These are phyloP conservation scores for Phytophthora palmivora DNA, from an alignment of 352 stramenopile species.

Conservation along the genomic window DNA sequence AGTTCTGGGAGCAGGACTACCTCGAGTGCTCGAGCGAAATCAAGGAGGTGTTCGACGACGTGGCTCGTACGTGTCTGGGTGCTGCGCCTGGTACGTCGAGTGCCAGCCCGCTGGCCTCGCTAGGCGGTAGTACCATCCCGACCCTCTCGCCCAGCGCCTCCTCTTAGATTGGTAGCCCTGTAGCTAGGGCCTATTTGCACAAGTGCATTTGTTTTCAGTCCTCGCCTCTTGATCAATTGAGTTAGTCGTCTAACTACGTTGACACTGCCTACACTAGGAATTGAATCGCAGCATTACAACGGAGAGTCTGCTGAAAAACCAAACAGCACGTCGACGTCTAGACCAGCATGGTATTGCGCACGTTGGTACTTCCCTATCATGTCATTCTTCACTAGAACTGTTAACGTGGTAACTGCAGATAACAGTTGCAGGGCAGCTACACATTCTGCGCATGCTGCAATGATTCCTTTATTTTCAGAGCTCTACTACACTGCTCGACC, in stretches of 20 bases:
- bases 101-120: slow-evolving; percentile 41
- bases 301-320: too few species aligned
- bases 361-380: too few species aligned
- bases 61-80: slow-evolving; percentile 95
- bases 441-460: neutral
- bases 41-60: slow-evolving; percentile 99
- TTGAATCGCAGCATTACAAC: too few species aligned
- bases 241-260: too few species aligned
- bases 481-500: neutral
- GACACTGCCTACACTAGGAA: too few species aligned
- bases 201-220: slow-evolving; percentile 11
- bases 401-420: too few species aligned
- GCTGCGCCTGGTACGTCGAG: slow-evolving; percentile 37
- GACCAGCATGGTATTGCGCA: too few species aligned
- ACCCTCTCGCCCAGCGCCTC: slow-evolving; percentile 22
- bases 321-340: too few species aligned
- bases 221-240: too few species aligned
- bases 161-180: slow-evolving; percentile 14
- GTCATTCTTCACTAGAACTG: too few species aligned
- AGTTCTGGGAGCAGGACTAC: slow-evolving; percentile 99
- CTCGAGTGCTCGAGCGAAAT: slow-evolving; percentile 99
- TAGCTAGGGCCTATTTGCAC: neutral
- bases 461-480: slow-evolving; percentile 9
- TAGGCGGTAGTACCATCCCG: slow-evolving; percentile 33
- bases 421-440: too few species aligned